phyloP scores from a whole-genome alignment of 345 rosid species.

The Eucalyptus paniculata region DNA sequence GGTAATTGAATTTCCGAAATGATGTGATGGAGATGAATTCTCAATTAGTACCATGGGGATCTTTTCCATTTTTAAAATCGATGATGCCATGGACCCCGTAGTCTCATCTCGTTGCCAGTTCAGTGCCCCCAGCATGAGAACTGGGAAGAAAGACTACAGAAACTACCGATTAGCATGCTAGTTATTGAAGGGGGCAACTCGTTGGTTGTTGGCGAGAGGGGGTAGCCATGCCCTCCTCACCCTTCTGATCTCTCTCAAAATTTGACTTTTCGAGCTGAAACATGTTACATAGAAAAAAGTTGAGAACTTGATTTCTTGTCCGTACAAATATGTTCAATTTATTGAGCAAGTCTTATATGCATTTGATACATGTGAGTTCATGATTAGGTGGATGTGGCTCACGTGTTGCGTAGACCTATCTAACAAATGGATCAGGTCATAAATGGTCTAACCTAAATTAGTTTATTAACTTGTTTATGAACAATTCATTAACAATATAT shows the following conservation, averaged over 20 bases:
- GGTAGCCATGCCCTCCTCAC: background rate
- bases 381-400: background rate
- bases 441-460: too few relatives aligned
- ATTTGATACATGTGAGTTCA: background rate
- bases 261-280: background rate
- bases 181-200: background rate
- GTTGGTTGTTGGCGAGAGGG: background rate
- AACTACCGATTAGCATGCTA: background rate
- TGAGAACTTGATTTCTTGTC: background rate
- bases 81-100: background rate
- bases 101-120: background rate
- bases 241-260: background rate
- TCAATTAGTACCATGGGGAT: background rate
- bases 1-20: background rate
- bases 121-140: background rate
- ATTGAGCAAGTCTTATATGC: background rate
- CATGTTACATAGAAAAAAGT: background rate
- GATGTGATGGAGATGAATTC: background rate
- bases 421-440: rapidly evolving
- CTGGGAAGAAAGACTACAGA: background rate
- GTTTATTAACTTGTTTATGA: too few relatives aligned
- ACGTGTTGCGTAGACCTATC: rapidly evolving
- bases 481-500: too few relatives aligned
- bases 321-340: background rate
- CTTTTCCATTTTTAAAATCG: background rate